Base-by-base conservation (phyloP, 2,329 filamentous ascomycete species). In the Salinomyces thailandicus region DNA sequence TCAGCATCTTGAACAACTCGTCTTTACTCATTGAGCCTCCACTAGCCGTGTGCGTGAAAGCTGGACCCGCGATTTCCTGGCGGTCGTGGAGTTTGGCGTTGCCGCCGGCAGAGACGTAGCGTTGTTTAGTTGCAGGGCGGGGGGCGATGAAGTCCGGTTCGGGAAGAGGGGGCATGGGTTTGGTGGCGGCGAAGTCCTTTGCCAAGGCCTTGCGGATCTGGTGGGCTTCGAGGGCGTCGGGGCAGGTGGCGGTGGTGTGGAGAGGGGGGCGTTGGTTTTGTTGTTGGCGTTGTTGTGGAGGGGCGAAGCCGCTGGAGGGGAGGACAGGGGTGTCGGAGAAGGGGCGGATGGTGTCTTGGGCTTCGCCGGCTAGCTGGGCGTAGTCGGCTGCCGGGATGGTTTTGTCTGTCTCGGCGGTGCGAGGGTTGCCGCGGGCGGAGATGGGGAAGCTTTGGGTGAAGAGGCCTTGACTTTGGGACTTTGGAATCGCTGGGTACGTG, bases 91-190 rank as follows among this genome's bases (percentile, higher is more conserved):
- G 37, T 15, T 42, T 46, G 13, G 43, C 39, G 28, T 32, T 38
- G 18, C 52, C 52, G 28, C 52, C 52, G 8, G 52, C 52, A 2
- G 48, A 45, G 28, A 55, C 47, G 32, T 51, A 55, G 24, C 52
- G 51, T 36, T 53, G 52, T 28, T 39, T 44, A 12, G 28, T 16
- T 4, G 38, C 40, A 8, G 44, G 46, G 8, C 39, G 41, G 5
- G 47, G 45, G 15, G 38, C 18, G 31, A 48, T 47, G 44, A 48
- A 48, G 30, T 48, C 46, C 4, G 46, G 46, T 15, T 39, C 22
- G 12, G 37, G 33, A 4, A 33, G 28, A 5, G 32, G 13, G n/a
- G 30, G 41, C 16, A 27, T 33, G 14, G 33, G 20, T 29, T 36
- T 36, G 24, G 16, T 20, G 35, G 19, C 13, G 15, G 19, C 28